Conservation (phyloP, 305 asterid species). For the Solanum hybrid region DNA sequence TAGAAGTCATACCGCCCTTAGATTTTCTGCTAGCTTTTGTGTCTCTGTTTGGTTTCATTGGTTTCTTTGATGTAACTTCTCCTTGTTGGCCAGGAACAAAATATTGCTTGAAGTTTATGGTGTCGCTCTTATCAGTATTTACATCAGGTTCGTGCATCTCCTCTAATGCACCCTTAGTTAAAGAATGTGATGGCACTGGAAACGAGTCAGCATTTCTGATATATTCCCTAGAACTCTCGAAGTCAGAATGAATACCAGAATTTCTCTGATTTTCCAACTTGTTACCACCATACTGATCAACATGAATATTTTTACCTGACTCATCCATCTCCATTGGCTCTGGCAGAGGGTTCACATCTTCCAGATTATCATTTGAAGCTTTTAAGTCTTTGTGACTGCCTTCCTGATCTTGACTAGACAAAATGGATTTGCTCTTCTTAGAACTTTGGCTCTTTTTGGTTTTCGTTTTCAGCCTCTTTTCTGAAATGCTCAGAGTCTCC, state of each 20-base stretch:
- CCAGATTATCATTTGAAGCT: slow-evolving; percentile 11
- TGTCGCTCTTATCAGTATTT: slow-evolving; percentile 23
- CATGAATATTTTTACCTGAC: slow-evolving; percentile 1
- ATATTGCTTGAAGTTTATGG: slow-evolving; percentile 49
- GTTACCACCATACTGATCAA: background rate
- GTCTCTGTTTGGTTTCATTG: slow-evolving; percentile 18
- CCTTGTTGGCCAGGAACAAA: slow-evolving; percentile 30
- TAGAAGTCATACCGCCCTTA: slow-evolving; percentile 18
- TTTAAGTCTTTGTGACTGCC: slow-evolving; percentile 20
- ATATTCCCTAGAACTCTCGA: slow-evolving; percentile 13
- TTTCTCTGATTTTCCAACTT: background rate
- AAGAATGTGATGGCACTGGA: slow-evolving; percentile 16
- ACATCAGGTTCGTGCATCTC: slow-evolving; percentile 14
- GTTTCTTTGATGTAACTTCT: slow-evolving; percentile 25
- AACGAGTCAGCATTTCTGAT: slow-evolving; percentile 15
- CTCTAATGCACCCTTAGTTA: slow-evolving; percentile 12
- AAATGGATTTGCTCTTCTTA: slow-evolving; percentile 21
- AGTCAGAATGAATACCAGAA: background rate
- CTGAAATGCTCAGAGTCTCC: slow-evolving; percentile 9
- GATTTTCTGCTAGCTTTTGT: slow-evolving; percentile 17
- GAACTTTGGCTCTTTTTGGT: slow-evolving; percentile 24
- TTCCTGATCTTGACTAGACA: slow-evolving; percentile 22
- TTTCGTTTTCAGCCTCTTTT: slow-evolving; percentile 25
- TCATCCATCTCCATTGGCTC: background rate
- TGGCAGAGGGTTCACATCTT: background rate